phyloP scores from a whole-genome alignment of 306 rosid genomes.

The Cicer judaicum region DNA sequence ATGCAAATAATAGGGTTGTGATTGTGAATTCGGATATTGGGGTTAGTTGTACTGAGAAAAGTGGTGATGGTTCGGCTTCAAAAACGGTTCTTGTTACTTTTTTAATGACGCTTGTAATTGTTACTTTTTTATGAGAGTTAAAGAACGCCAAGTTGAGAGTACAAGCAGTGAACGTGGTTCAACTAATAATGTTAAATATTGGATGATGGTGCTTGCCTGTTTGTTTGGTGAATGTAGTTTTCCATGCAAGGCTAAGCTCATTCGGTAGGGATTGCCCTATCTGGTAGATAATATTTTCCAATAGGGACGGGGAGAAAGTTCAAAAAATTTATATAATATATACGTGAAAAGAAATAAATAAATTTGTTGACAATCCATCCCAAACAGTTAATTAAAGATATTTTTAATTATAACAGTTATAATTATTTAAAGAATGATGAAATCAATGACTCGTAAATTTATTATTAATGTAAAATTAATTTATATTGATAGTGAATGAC shows the following conservation, averaged over 20 bases:
- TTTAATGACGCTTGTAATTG: slow-evolving; percentile 47
- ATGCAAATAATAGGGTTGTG: neutral
- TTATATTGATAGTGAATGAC: too few species aligned
- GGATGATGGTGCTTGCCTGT: neutral
- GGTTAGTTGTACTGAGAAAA: neutral
- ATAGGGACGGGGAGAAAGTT: too few species aligned
- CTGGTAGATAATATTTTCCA: too few species aligned
- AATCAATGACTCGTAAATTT: too few species aligned
- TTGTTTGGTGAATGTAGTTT: slow-evolving; percentile 18
- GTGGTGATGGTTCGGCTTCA: slow-evolving; percentile 6
- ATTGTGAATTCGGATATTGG: neutral
- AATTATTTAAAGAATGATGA: too few species aligned
- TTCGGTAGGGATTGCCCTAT: too few species aligned
- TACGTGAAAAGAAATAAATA: too few species aligned
- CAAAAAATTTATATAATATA: too few species aligned
- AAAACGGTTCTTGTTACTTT: slow-evolving; percentile 10
- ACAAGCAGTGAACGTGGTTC: slow-evolving; percentile 39
- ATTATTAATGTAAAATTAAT: too few species aligned
- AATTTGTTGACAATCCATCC: too few species aligned
- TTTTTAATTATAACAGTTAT: too few species aligned
- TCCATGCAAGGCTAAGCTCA: neutral
- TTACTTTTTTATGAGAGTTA: neutral
- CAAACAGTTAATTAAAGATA: too few species aligned
- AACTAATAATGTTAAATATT: neutral
- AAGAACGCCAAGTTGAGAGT: slow-evolving; percentile 30